A percentile compares a stretch with the other conserved stretches of the same genome.
These are phyloP conservation scores for Hypoxylon sp. DNA, from an alignment of 2,329 filamentous ascomycete genomes.

Conservation along the genomic window DNA sequence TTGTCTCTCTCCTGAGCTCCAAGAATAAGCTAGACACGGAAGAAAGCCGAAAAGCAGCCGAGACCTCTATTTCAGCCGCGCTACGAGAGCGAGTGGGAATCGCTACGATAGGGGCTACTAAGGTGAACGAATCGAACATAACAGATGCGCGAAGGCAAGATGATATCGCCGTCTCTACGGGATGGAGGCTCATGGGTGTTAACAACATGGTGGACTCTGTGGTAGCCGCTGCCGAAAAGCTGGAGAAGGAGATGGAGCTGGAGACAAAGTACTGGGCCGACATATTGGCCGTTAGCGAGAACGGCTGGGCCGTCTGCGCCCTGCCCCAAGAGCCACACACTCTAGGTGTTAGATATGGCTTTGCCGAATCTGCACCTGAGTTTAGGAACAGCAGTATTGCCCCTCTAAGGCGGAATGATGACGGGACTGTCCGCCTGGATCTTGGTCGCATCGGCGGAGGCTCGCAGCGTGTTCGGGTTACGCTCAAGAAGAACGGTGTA, in stretches of 20 bases:
- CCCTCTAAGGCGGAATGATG: conserved; percentile 79
- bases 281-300: conserved; percentile 82
- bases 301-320: conserved; percentile 88
- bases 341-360: conserved; percentile 90
- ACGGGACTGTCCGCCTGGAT: conserved; percentile 83
- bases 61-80: conserved; percentile 76
- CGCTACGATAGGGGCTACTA: conserved; percentile 79
- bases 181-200: conserved; percentile 85
- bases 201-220: conserved; percentile 81
- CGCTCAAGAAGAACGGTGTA: conserved; percentile 70
- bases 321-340: conserved; percentile 80
- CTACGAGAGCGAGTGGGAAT: conserved; percentile 80
- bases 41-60: conserved; percentile 61
- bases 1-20: conserved; percentile 86
- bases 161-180: conserved; percentile 71
- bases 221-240: conserved; percentile 76
- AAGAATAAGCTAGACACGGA: conserved; percentile 60
- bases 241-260: conserved; percentile 82
- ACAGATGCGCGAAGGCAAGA: conserved; percentile 69
- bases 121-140: conserved; percentile 72
- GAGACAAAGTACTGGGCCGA: conserved; percentile 94
- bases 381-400: conserved; percentile 82
- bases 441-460: conserved; percentile 66
- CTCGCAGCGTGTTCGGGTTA: conserved; percentile 76
- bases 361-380: conserved; percentile 77